Evolutionary conservation across 148 eudicot genomes (phyloP), one percentile per base, ranked within the genome.

Genomic region (Cornus florida): DNA sequence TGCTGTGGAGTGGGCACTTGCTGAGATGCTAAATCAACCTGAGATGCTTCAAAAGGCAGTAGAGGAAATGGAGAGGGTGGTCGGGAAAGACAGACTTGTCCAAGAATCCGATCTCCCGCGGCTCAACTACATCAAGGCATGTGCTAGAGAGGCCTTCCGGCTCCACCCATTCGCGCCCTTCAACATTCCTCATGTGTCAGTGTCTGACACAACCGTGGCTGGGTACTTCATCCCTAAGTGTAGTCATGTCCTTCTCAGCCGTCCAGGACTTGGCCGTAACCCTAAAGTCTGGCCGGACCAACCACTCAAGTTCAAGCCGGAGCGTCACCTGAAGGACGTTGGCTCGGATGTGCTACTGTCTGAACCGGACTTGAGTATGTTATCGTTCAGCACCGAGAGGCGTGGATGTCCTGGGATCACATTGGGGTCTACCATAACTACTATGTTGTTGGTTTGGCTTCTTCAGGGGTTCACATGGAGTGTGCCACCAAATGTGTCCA

Each of bases 401-500:
- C 67, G 69, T 3, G 68, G 77, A 19, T 75, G 69, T 16, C 14
- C 69, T 1, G 77, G 77, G 13, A n/a, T 35, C 10, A 35, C 22
- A 33, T 17, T 75, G 28, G 77, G 77, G 1, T 32, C 68, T 11
- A 35, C 69, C 0, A 62, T 75, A 5, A 60, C 69, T 9, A 39
- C 53, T 6, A 75, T 75, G 77, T 22, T 75, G 10, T 1, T 75
- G 68, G 77, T 69, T 22, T 17, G 77, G 69, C 41, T 75, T 19
- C 77, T 75, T 75, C 77, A 75, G 60, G 77, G 69, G 24, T 75
- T 75, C 50, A 75, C 69, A 48, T 75, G 77, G 77, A 35, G 10
- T 17, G 3, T 59, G 28, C 77, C 77, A 19, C 46, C 77, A 28
- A 38, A 9, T 1, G 23, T 75, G 22, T 59, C 77, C 0, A 16